Evolutionary conservation across 495 filamentous ascomycete genomes (phyloP), one percentile per base, ranked within the genome.

Genomic region (Aspergillus conjunctus): DNA sequence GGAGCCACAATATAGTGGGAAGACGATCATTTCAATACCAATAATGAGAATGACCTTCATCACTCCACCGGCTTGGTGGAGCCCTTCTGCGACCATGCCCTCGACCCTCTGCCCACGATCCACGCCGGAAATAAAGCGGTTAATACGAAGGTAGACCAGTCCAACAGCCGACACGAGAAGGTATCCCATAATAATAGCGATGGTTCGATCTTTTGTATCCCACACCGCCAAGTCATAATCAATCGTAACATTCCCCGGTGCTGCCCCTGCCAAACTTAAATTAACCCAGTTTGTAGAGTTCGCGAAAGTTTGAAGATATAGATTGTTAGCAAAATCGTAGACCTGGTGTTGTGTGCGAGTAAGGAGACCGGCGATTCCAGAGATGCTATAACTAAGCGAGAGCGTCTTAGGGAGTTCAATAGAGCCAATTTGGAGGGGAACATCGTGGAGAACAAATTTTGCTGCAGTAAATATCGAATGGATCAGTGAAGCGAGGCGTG

Each of bases 31-130:
- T 77, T 99, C 94, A 70, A 98, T 97, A 58, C 92, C 91, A 60
- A 99, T 99, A 64, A 99, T 99, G 22, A 98, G 79, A 43, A 99
- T 94, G 15, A 99, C 94, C 71, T 99, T 99, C 82, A 96, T 86
- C 12, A 99, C 92, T 4, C 94, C 94, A 43, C 94, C 94, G 39
- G 94, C 94, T 76, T 99, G 94, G 43, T 91, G 84, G 20, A 99
- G 81, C 0, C 87, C 76, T 61, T 97, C 93, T n/a, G 91, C 87
- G 56, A 95, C 74, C 7, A 89, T 75, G 7, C 87, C 88, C 65
- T 96, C 91, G 61, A 90, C 84, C 61, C 88, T 85, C 51, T 89
- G 88, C 3, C 83, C 87, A 22, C 85, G 81, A 56, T 85, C 84
- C 7, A 80, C 78, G 3, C 83, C 83, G 12, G 83, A 84, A 57